Percentiles rank a stretch among this genome's conserved stretches.
phyloP scores from a whole-genome alignment of 306 rosid genomes.

The Hippophae gyantsensis region DNA sequence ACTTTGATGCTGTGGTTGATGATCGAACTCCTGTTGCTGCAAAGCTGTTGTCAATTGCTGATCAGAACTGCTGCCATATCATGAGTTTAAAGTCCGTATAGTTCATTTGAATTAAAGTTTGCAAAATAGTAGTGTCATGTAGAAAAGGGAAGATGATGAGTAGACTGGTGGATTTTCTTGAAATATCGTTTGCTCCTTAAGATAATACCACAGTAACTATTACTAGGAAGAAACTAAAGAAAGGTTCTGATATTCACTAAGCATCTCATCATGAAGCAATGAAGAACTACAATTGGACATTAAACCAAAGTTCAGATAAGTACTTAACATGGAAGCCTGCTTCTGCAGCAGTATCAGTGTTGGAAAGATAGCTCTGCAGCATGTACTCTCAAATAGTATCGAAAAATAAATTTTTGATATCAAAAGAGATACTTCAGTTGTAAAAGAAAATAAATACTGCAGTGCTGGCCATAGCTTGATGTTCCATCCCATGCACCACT shows the following conservation, averaged over 20 bases:
- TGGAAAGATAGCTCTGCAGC: slow-evolving; percentile 84
- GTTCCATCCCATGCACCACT: slow-evolving; percentile 66
- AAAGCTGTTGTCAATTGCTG: slow-evolving; percentile 86
- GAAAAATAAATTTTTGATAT: slow-evolving; percentile 12
- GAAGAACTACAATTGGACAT: no score
- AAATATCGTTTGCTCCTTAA: no score
- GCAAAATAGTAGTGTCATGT: no score
- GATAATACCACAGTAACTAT: no score
- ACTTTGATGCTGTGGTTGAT: slow-evolving; percentile 60
- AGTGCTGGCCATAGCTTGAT: slow-evolving; percentile 66
- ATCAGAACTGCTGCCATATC: slow-evolving; percentile 59
- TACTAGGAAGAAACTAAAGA: no score
- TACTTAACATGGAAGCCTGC: slow-evolving; percentile 70
- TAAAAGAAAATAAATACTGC: slow-evolving; percentile 49
- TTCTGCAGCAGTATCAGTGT: slow-evolving; percentile 67
- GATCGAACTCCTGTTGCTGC: slow-evolving; percentile 97
- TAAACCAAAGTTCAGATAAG: slow-evolving; percentile 24
- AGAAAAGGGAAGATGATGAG: no score
- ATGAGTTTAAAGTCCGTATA: not conserved
- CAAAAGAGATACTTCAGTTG: slow-evolving; percentile 4
- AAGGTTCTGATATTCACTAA: no score
- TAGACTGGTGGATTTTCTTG: no score
- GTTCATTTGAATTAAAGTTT: no score
- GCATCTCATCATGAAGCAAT: no score
- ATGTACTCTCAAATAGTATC: slow-evolving; percentile 20